phyloP scores from a whole-genome alignment of 257 asterid genomes.

The Capsicum rhomboideum region DNA sequence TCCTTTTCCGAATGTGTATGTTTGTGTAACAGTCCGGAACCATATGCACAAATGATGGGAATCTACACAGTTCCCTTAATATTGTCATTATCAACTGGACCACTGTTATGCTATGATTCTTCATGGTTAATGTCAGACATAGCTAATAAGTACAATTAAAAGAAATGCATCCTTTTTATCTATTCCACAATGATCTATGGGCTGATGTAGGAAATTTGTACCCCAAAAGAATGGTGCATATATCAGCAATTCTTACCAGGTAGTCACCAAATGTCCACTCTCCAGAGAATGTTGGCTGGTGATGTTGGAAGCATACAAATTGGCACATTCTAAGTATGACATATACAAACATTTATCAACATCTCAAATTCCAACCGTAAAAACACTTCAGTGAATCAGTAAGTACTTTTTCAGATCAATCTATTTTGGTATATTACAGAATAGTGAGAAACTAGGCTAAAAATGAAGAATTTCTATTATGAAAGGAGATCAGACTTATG shows the following conservation, averaged over 20 bases:
- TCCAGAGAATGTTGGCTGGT: neutral
- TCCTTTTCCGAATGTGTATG: neutral
- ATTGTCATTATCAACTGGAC: neutral
- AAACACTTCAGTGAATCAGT: neutral
- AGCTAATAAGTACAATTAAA: neutral
- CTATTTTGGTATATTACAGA: too few relatives aligned
- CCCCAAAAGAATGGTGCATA: too few relatives aligned
- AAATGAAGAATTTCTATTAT: too few relatives aligned
- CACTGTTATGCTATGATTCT: neutral
- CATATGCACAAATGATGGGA: neutral
- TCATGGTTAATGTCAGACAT: neutral
- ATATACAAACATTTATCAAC: neutral
- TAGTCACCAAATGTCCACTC: neutral
- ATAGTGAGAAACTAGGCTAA: too few relatives aligned
- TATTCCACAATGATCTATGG: neutral
- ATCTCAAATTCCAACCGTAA: neutral
- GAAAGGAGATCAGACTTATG: too few relatives aligned
- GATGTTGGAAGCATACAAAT: too few relatives aligned
- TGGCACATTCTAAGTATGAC: neutral
- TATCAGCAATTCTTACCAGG: too few relatives aligned
- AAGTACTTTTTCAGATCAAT: neutral
- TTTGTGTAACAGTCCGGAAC: neutral
- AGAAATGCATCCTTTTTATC: neutral
- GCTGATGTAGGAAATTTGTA: too few relatives aligned
- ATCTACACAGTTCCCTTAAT: too few relatives aligned